Evolutionary conservation across 1,284 basidiomycete species (phyloP).

Genomic region (Trichosporon asahii): DNA sequence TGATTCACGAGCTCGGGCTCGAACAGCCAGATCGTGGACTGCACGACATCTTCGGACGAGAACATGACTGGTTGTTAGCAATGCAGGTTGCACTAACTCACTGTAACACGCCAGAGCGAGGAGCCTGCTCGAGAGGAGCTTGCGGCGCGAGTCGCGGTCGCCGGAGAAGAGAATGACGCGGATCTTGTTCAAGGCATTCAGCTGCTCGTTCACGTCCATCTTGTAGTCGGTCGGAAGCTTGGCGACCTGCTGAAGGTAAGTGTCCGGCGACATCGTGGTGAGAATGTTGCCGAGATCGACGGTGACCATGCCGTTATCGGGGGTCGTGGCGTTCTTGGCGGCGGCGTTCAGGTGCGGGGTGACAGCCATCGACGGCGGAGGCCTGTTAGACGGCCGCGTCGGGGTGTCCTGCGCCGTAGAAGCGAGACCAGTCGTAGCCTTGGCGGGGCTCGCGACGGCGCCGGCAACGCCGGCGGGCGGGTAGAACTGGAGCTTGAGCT

Average conservation of each 20-base stretch:
- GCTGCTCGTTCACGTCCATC: slow-evolving; percentile 79
- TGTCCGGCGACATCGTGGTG: slow-evolving; percentile 14
- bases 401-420: slow-evolving; percentile 28
- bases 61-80: slow-evolving; percentile 59
- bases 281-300: slow-evolving; percentile 40
- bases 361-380: slow-evolving; percentile 12
- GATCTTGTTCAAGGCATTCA: slow-evolving; percentile 83
- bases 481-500: slow-evolving; percentile 54
- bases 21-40: slow-evolving; percentile 77
- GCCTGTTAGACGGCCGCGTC: slow-evolving; percentile 18
- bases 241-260: slow-evolving; percentile 61
- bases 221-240: slow-evolving; percentile 68
- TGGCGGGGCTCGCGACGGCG: slow-evolving; percentile 11
- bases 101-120: slow-evolving; percentile 79
- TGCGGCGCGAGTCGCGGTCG: slow-evolving; percentile 65
- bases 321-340: slow-evolving; percentile 5
- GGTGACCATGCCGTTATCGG: slow-evolving; percentile 28
- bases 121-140: slow-evolving; percentile 76
- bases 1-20: slow-evolving; percentile 87
- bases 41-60: slow-evolving; percentile 71
- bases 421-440: background rate
- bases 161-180: slow-evolving; percentile 67
- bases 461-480: slow-evolving; percentile 13
- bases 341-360: slow-evolving; percentile 11
- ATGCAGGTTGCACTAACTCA: slow-evolving; percentile 39